Conservation (phyloP, 805 yeast species). For the Myxozyma neglecta region DNA sequence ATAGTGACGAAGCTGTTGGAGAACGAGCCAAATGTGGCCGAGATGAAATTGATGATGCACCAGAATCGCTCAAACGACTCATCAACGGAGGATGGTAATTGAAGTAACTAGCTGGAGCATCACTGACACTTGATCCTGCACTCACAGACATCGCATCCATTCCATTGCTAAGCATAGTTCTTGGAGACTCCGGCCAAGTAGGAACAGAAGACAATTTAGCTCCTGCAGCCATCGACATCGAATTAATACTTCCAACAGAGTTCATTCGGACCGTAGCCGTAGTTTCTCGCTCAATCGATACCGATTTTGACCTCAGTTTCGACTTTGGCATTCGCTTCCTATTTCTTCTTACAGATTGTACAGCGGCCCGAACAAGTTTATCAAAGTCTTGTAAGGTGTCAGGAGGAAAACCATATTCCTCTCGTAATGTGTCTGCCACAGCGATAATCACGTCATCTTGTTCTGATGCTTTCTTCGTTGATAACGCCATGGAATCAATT, state of each 20-base stretch:
- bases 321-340: constrained; percentile 62
- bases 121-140: neutral
- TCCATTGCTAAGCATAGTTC: neutral
- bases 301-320: constrained; percentile 22
- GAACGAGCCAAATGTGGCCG: constrained; percentile 2
- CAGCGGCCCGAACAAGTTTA: constrained; percentile 86
- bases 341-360: constrained; percentile 88
- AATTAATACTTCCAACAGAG: neutral
- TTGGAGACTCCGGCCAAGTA: neutral
- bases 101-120: neutral
- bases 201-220: neutral
- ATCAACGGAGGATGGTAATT: neutral
- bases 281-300: constrained; percentile 15
- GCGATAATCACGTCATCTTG: constrained; percentile 79
- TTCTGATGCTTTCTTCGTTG: constrained; percentile 80
- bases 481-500: constrained; percentile 68
- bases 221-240: neutral
- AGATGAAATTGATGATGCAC: neutral
- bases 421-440: constrained; percentile 74
- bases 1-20: neutral
- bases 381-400: constrained; percentile 72
- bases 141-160: neutral
- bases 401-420: constrained; percentile 71
- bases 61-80: neutral
- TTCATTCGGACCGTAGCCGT: neutral